Conservation (phyloP, 495 filamentous ascomycete genomes). For the Oleoguttula mirabilis region DNA sequence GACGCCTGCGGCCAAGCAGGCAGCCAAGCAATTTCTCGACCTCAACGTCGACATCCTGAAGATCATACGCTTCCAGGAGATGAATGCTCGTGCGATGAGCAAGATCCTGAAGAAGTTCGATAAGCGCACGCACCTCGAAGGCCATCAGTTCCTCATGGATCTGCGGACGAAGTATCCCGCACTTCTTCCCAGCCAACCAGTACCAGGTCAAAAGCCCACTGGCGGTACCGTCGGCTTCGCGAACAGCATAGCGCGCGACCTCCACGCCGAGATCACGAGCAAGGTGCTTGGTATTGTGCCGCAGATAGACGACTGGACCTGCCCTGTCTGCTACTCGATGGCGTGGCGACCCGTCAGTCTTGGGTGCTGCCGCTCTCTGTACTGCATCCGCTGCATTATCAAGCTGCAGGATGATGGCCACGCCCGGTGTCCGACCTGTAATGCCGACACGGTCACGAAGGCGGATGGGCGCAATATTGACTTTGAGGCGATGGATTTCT, state of each 20-base stretch:
- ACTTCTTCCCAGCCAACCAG: slow-evolving; percentile 9
- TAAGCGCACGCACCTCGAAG: slow-evolving; percentile 58
- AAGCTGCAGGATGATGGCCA: slow-evolving; percentile 52
- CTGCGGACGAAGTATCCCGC: slow-evolving; percentile 14
- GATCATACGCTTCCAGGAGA: slow-evolving; percentile 59
- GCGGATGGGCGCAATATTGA: slow-evolving; percentile 57
- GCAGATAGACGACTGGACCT: slow-evolving; percentile 59
- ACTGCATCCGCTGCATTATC: slow-evolving; percentile 63
- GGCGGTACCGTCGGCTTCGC: slow-evolving; percentile 33
- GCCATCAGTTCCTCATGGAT: slow-evolving; percentile 9
- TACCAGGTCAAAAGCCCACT: too few species aligned
- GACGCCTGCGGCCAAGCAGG: slow-evolving; percentile 40
- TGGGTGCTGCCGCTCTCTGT: slow-evolving; percentile 48
- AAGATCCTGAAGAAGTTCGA: slow-evolving; percentile 83
- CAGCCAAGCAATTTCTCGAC: slow-evolving; percentile 49
- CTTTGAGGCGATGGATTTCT: slow-evolving; percentile 42
- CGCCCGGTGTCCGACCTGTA: slow-evolving; percentile 53
- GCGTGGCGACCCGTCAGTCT: slow-evolving; percentile 55
- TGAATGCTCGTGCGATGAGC: slow-evolving; percentile 53
- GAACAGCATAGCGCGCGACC: slow-evolving; percentile 47
- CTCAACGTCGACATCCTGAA: slow-evolving; percentile 54
- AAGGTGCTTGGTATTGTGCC: slow-evolving; percentile 55
- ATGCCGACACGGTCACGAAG: slow-evolving; percentile 45
- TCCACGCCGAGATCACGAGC: slow-evolving; percentile 52
- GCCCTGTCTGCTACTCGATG: slow-evolving; percentile 59